Evolutionary conservation across 2,329 filamentous ascomycete species (phyloP).

Genomic region (Cordyceps militaris): DNA sequence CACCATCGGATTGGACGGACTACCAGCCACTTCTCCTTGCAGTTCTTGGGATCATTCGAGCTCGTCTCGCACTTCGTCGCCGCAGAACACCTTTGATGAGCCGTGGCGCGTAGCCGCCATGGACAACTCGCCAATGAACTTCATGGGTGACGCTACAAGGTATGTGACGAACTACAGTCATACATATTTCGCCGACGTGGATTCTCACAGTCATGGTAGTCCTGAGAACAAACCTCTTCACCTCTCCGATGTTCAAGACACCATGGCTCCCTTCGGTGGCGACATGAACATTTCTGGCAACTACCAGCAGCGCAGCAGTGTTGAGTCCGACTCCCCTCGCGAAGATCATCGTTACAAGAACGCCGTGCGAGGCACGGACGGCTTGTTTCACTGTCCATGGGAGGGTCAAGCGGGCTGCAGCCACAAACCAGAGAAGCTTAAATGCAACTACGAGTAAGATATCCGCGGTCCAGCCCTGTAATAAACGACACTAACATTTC

Average conservation of each 20-base stretch:
- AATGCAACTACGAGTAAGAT: constrained; percentile 97
- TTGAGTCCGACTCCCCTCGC: constrained; percentile 16
- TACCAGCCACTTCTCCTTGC: constrained; percentile 43
- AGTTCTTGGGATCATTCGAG: constrained; percentile 48
- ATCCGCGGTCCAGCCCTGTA: not conserved
- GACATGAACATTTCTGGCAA: constrained; percentile 1
- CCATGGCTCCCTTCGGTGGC: constrained; percentile 1
- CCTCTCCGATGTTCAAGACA: constrained; percentile 1
- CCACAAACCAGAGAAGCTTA: constrained; percentile 91
- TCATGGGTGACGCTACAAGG: constrained; percentile 3
- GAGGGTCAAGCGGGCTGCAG: constrained; percentile 65
- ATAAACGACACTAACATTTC: constrained; percentile 19
- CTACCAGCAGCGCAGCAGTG: constrained; percentile 12
- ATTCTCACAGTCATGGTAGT: constrained; percentile 8
- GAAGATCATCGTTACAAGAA: constrained; percentile 56
- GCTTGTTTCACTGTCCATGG: constrained; percentile 90
- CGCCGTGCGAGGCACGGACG: constrained; percentile 57
- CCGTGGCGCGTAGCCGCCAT: constrained; percentile 30
- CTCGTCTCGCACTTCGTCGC: constrained; percentile 44
- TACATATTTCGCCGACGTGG: not conserved
- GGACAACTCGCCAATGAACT: constrained; percentile 2
- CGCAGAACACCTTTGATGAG: constrained; percentile 43
- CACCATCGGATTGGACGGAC: constrained; percentile 45
- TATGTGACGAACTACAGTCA: not conserved
- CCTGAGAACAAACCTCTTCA: not conserved